Evolutionary conservation across 805 yeast species (phyloP).

Genomic region (Metschnikowia lochheadii): DNA sequence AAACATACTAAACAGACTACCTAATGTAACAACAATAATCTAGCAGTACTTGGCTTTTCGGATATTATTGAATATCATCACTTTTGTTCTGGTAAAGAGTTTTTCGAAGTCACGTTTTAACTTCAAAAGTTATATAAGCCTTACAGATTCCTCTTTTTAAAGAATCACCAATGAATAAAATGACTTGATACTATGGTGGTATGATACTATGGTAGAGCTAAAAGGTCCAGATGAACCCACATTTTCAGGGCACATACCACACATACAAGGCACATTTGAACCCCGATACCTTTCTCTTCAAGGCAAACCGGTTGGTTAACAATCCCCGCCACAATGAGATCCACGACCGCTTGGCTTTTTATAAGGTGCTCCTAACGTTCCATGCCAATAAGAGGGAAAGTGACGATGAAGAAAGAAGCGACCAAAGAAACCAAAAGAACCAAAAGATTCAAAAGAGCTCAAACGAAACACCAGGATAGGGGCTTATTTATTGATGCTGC

Average conservation of each 20-base stretch:
- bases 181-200: too few species aligned
- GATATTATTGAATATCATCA: too few species aligned
- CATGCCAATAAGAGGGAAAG: constrained; percentile 21
- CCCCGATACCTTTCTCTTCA: constrained; percentile 49
- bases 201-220: too few species aligned
- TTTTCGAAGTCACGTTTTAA: too few species aligned
- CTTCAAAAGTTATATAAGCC: too few species aligned
- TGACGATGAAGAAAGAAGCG: background rate
- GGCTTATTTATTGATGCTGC: constrained; percentile 82
- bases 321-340: constrained; percentile 42
- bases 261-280: constrained; percentile 30
- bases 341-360: constrained; percentile 44
- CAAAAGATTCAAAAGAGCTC: background rate
- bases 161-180: too few species aligned
- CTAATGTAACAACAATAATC: too few species aligned
- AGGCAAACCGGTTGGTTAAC: constrained; percentile 45
- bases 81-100: too few species aligned
- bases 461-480: constrained; percentile 63
- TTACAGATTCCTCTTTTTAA: too few species aligned
- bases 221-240: constrained; percentile 63
- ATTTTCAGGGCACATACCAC: constrained; percentile 1
- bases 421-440: background rate
- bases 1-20: too few species aligned
- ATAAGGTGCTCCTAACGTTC: constrained; percentile 42
- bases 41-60: too few species aligned